phyloP scores from a whole-genome alignment of 108 stramenopile species.

The Fistulifera pelliculosa region DNA sequence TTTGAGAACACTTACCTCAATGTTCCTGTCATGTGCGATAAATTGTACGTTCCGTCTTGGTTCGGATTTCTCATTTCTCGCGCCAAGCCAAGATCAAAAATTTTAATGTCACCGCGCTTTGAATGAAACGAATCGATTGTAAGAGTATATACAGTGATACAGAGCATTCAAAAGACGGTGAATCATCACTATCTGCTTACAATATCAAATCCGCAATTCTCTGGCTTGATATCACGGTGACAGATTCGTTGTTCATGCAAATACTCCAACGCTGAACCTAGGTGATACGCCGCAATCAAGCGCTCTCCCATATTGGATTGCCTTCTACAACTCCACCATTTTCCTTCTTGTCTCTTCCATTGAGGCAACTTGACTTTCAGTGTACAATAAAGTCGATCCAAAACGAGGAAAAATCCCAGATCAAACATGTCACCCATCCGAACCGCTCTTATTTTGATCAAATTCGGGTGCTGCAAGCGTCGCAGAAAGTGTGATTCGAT shows the following conservation, averaged over 20 bases:
- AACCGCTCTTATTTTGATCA: conserved; percentile 47
- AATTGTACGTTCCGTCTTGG: conserved; percentile 16
- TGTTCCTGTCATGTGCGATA: conserved; percentile 38
- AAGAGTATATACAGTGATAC: too few species aligned
- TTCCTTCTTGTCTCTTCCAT: conserved; percentile 20
- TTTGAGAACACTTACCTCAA: conserved; percentile 40
- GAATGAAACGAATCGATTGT: not conserved
- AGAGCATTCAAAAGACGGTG: too few species aligned
- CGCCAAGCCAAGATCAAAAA: conserved; percentile 47
- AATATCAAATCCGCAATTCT: conserved; percentile 37
- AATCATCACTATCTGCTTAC: not conserved
- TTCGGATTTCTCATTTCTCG: conserved; percentile 15
- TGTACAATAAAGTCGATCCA: conserved; percentile 52
- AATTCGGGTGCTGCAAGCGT: conserved; percentile 50
- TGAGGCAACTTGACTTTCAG: conserved; percentile 18
- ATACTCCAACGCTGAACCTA: conserved; percentile 52
- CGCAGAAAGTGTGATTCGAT: conserved; percentile 57
- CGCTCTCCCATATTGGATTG: conserved; percentile 24
- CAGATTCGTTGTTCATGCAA: conserved; percentile 54
- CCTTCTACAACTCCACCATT: conserved; percentile 14
- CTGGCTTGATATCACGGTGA: conserved; percentile 40
- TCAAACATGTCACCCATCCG: conserved; percentile 14
- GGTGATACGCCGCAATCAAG: conserved; percentile 43
- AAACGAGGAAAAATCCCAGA: conserved; percentile 38
- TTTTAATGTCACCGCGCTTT: conserved; percentile 33